These are phyloP conservation scores for Diplodia scrobiculata DNA, from an alignment of 2,329 filamentous ascomycete species.

Conservation along the genomic window DNA sequence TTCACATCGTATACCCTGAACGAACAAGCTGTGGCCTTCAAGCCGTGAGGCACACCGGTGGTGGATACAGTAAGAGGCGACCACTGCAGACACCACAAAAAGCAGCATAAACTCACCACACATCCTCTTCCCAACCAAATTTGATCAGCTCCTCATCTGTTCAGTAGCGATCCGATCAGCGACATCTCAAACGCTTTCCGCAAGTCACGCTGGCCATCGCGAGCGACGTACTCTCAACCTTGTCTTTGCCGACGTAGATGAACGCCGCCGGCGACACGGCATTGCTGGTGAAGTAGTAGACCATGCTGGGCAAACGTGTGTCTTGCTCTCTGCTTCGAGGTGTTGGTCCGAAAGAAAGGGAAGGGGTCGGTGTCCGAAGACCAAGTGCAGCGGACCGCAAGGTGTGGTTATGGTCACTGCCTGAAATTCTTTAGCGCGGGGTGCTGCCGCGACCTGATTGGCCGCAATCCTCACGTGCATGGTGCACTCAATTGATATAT, in stretches of 20 bases:
- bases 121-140: constrained; percentile 89
- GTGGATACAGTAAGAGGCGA: neutral
- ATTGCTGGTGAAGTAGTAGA: constrained; percentile 92
- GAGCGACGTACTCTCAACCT: constrained; percentile 81
- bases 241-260: constrained; percentile 98
- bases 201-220: neutral
- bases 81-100: neutral
- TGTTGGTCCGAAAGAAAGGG: neutral
- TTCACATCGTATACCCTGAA: neutral
- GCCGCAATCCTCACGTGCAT: neutral
- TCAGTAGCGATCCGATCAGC: neutral
- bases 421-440: constrained; percentile 22
- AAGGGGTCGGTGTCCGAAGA: neutral
- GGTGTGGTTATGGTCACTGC: constrained; percentile 18
- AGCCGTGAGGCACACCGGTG: neutral
- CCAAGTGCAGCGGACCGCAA: constrained; percentile 13
- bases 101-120: constrained; percentile 66
- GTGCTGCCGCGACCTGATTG: constrained; percentile 18
- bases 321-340: neutral
- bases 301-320: constrained; percentile 61
- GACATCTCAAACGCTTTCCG: neutral
- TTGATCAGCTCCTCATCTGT: constrained; percentile 95
- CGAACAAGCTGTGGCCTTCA: neutral
- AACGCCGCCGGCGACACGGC: constrained; percentile 79
- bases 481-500: neutral